phyloP scores from a whole-genome alignment of 169 alveolate genomes.

The Plasmodium ovale region DNA sequence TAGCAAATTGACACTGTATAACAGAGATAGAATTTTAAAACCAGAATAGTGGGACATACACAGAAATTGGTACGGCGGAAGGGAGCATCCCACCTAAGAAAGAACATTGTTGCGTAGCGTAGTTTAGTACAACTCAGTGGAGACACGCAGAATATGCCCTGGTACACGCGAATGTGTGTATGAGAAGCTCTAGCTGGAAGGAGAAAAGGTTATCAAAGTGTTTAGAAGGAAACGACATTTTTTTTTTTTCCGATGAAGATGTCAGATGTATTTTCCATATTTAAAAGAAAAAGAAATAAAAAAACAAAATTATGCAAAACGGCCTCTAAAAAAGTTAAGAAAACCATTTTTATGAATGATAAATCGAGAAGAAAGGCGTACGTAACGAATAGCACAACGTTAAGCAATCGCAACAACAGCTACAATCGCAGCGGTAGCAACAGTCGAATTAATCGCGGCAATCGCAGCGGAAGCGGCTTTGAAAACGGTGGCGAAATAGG shows the following conservation, averaged over 20 bases:
- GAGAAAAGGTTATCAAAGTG: neutral
- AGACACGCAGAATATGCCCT: neutral
- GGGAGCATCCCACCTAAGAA: too few relatives aligned
- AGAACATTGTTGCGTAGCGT: too few relatives aligned
- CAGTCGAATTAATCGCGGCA: neutral
- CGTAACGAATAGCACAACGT: neutral
- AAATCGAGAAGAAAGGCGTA: slow-evolving; percentile 67
- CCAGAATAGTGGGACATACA: too few relatives aligned
- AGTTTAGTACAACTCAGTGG: too few relatives aligned
- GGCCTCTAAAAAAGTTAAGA: slow-evolving; percentile 14
- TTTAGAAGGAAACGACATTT: neutral
- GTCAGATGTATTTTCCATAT: slow-evolving; percentile 76
- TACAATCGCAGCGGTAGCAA: neutral
- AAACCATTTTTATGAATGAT: slow-evolving; percentile 47
- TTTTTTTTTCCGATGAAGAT: slow-evolving; percentile 23
- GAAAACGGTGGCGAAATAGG: too few relatives aligned
- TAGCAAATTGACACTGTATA: too few relatives aligned
- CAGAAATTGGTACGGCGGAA: too few relatives aligned
- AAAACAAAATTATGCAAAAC: slow-evolving; percentile 41
- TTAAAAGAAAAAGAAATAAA: slow-evolving; percentile 46
- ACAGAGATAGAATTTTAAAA: too few relatives aligned
- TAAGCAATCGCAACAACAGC: neutral
- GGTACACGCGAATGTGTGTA: too few relatives aligned
- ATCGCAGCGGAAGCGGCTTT: neutral
- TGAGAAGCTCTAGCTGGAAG: too few relatives aligned